These are phyloP conservation scores for Mortierella hygrophila DNA, from an alignment of 192 early-diverging fungal species.

Conservation along the genomic window DNA sequence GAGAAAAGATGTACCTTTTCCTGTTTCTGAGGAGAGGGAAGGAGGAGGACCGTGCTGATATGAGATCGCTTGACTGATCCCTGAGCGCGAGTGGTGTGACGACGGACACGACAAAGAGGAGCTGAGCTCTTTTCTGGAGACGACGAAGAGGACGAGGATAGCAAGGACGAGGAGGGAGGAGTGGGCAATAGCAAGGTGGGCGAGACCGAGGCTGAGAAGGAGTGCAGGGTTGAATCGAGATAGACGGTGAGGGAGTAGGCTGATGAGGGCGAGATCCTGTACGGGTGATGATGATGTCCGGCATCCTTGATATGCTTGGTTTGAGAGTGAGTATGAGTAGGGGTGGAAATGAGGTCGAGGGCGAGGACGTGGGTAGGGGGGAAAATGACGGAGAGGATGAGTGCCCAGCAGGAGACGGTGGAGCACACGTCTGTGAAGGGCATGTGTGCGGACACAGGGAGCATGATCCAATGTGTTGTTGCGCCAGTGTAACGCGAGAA, in stretches of 20 bases:
- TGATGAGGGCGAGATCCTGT: neutral
- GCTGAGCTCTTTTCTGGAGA: neutral
- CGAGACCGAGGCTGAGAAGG: neutral
- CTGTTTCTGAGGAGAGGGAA: neutral
- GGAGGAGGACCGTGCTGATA: constrained; percentile 2
- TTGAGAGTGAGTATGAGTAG: neutral
- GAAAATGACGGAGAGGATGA: constrained; percentile 47
- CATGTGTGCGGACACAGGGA: constrained; percentile 22
- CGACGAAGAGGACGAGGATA: neutral
- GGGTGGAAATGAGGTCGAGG: neutral
- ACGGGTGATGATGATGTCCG: too few species aligned
- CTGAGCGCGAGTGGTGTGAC: neutral
- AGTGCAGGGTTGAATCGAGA: constrained; percentile 17
- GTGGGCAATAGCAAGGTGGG: neutral
- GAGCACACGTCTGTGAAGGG: constrained; percentile 54
- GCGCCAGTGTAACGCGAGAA: neutral
- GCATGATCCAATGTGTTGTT: constrained; percentile 9
- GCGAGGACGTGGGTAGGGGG: constrained; percentile 25
- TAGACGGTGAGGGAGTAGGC: constrained; percentile 27
- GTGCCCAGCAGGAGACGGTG: constrained; percentile 51
- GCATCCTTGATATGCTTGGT: neutral
- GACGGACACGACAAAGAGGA: neutral
- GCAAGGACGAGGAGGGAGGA: neutral
- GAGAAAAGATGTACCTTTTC: neutral
- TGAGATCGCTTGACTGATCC: neutral